phyloP scores from a whole-genome alignment of 306 rosid species.

The Cicer judaicum region DNA sequence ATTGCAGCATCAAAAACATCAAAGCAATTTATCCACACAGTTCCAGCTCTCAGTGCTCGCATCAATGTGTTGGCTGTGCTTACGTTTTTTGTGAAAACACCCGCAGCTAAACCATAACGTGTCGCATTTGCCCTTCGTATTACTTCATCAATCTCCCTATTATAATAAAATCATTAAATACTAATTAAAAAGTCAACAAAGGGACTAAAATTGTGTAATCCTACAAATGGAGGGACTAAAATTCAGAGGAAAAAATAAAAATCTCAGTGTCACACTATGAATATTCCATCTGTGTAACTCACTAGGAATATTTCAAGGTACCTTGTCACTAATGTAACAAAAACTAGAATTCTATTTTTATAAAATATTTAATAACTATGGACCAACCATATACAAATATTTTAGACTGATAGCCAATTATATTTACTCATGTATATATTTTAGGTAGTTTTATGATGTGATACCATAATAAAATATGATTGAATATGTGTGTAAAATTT shows the following conservation, averaged over 20 bases:
- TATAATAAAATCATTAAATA: not conserved
- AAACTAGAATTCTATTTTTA: not conserved
- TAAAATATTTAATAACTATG: not conserved
- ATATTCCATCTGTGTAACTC: not conserved
- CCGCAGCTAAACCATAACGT: conserved; percentile 81
- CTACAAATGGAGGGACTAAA: too few relatives aligned
- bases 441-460: not conserved
- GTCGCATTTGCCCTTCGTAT: conserved; percentile 69
- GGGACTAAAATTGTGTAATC: too few relatives aligned
- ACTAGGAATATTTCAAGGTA: not conserved
- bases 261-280: conserved; percentile 2
- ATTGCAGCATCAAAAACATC: conserved; percentile 94
- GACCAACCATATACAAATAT: not conserved
- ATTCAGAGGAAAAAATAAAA: not conserved
- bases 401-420: not conserved
- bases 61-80: conserved; percentile 71
- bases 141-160: conserved; percentile 77
- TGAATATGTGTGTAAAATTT: not conserved
- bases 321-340: not conserved
- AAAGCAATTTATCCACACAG: conserved; percentile 88
- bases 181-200: too few relatives aligned
- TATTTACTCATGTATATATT: not conserved
- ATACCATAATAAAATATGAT: not conserved
- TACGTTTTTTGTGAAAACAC: conserved; percentile 74
- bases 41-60: conserved; percentile 80